These are phyloP conservation scores for Beauveria rudraprayagi DNA, from an alignment of 2,329 filamentous ascomycete species.

Conservation along the genomic window DNA sequence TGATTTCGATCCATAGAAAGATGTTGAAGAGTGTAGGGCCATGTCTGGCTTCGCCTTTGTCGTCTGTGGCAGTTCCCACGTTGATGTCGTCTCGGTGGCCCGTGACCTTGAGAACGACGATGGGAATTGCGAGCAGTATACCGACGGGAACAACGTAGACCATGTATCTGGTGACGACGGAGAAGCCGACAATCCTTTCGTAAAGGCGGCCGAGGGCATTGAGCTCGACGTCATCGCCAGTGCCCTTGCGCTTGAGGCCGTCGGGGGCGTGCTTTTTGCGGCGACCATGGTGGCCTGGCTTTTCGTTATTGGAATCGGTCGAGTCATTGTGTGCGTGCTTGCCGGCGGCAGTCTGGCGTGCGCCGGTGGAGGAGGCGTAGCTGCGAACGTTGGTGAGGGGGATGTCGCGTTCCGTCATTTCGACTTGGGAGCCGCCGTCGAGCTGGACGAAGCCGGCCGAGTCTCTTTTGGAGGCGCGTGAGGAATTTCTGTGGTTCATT, in stretches of 20 bases:
- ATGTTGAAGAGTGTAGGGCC: conserved; percentile 50
- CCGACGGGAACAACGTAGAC: conserved; percentile 60
- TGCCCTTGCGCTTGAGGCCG: conserved; percentile 33
- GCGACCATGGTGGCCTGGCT: conserved; percentile 37
- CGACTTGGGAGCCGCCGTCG: conserved; percentile 23
- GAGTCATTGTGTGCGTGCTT: conserved; percentile 26
- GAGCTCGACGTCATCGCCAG: conserved; percentile 46
- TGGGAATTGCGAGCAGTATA: conserved; percentile 51
- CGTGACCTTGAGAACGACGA: conserved; percentile 46
- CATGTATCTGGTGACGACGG: conserved; percentile 56
- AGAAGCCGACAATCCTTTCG: conserved; percentile 55
- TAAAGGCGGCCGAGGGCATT: conserved; percentile 61
- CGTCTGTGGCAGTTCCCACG: conserved; percentile 25
- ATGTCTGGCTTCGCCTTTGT: conserved; percentile 14
- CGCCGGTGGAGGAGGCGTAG: conserved; percentile 45
- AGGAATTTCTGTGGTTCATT: conserved; percentile 22
- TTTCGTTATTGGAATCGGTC: conserved; percentile 32
- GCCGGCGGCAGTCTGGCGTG: conserved; percentile 35
- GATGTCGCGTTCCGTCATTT: conserved; percentile 35
- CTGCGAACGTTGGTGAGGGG: conserved; percentile 49
- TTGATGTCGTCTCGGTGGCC: conserved; percentile 29
- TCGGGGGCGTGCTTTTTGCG: conserved; percentile 40
- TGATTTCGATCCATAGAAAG: conserved; percentile 61
- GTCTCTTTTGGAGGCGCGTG: conserved; percentile 27
- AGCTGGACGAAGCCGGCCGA: conserved; percentile 38